phyloP scores from a whole-genome alignment of 2,329 filamentous ascomycete genomes.

The Stemphylium vesicarium region DNA sequence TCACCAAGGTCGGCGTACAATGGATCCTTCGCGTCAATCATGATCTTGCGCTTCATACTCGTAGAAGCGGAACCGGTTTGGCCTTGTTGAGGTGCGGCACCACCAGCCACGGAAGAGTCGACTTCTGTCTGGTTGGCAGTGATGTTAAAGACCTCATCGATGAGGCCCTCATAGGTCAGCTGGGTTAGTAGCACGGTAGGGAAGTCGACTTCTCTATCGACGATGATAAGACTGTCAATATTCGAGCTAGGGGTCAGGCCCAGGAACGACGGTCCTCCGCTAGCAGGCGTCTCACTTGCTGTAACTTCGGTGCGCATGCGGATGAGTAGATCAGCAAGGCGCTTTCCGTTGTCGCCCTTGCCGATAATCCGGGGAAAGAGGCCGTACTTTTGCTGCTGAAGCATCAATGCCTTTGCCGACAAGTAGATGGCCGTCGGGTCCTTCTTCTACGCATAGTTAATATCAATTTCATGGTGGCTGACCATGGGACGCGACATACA shows the following conservation, averaged over 20 bases:
- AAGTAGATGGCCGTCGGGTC: slow-evolving; percentile 91
- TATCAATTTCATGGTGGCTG: not conserved
- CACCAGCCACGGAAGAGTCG: slow-evolving; percentile 85
- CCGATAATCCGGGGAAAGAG: slow-evolving; percentile 94
- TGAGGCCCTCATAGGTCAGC: slow-evolving; percentile 92
- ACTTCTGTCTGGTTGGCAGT: slow-evolving; percentile 92
- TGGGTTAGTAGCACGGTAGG: slow-evolving; percentile 92
- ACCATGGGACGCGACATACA: slow-evolving; percentile 50
- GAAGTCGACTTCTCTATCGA: slow-evolving; percentile 94
- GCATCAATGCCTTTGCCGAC: slow-evolving; percentile 90
- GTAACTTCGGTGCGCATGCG: slow-evolving; percentile 91
- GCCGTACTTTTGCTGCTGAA: slow-evolving; percentile 87
- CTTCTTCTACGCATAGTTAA: slow-evolving; percentile 64
- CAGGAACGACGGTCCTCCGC: slow-evolving; percentile 60
- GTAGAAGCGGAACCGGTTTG: slow-evolving; percentile 55
- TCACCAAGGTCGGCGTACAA: slow-evolving; percentile 88
- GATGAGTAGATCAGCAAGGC: slow-evolving; percentile 82
- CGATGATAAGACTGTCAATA: slow-evolving; percentile 89
- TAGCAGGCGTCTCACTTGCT: slow-evolving; percentile 74
- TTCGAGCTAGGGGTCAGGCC: slow-evolving; percentile 84
- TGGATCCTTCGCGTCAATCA: slow-evolving; percentile 86
- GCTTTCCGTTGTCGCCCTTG: slow-evolving; percentile 93
- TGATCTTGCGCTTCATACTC: slow-evolving; percentile 83
- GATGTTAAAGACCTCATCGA: slow-evolving; percentile 93
- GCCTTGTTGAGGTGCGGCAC: slow-evolving; percentile 65